Base-by-base conservation (phyloP, 2,329 filamentous ascomycete genomes). In the Colletotrichum echinochloae region DNA sequence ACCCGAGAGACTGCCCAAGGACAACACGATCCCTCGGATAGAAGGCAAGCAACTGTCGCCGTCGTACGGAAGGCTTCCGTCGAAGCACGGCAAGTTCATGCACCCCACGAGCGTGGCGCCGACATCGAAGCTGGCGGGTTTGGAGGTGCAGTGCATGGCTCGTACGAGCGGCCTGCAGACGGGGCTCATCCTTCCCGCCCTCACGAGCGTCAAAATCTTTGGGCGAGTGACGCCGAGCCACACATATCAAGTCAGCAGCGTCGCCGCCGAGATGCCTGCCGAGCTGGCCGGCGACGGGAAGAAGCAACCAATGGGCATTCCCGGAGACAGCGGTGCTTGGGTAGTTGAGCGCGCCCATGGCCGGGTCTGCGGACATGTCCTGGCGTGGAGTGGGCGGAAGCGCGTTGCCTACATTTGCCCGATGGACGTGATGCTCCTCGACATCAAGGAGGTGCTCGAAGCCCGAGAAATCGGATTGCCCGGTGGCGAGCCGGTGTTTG, bases 281-380 rank as follows among this genome's bases (percentile, higher is more conserved):
- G 26, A 56, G 39, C 60, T 51, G n/a, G 28, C 68, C 20, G 64
- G 72, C 0, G 74, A 72, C 39, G 73, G 70, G 12, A 60, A 74
- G 5, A 73, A 74, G 52, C 74, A 79, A 0, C 82, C 86, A 0
- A 83, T 91, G 33, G 89, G 89, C 2, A 89, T 96, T 16, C 95
- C 95, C 2, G 95, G 95, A 23, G 95, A 98, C 79, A 95, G 92
- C 8, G 95, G 95, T 5, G 95, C 95, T 0, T 98, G 95, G 95
- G 89, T 98, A 5, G 90, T 98, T 20, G 93, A 95, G 75, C 91
- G 93, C 67, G 86, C 87, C 7, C 86, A 90, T n/a, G 94, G 94
- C 1, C 88, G 90, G 46, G 89, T 98, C 3, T 96, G 94, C 75
- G 95, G 95, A 0, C 95, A 98, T 76, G 93, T 98, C 0, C 86